phyloP scores from a whole-genome alignment of 257 asterid species.

The Pogostemon cablin region DNA sequence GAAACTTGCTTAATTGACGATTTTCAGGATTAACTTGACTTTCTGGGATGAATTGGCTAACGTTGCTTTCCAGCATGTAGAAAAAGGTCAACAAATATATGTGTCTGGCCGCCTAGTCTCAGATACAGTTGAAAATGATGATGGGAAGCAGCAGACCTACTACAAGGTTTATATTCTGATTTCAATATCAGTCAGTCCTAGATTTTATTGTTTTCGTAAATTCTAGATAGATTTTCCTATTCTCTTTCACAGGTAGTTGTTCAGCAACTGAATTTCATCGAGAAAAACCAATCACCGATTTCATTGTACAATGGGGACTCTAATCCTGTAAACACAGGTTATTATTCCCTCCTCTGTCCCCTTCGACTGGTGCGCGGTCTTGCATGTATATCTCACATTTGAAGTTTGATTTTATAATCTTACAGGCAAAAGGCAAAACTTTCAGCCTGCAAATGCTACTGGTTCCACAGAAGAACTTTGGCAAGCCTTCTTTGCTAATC shows the following conservation, averaged over 20 bases:
- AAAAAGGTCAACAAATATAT: constrained; percentile 84
- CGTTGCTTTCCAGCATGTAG: constrained; percentile 75
- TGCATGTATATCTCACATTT: constrained; percentile 4
- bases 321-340: constrained; percentile 48
- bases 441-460: constrained; percentile 51
- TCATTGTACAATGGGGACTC: constrained; percentile 65
- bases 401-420: not conserved
- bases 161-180: constrained; percentile 61
- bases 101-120: constrained; percentile 81
- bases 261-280: constrained; percentile 81
- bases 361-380: not conserved
- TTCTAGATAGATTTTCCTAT: constrained; percentile 4
- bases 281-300: constrained; percentile 53
- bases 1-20: constrained; percentile 1
- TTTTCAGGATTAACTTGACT: constrained; percentile 75
- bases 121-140: constrained; percentile 81
- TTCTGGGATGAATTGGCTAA: constrained; percentile 90
- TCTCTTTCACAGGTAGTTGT: constrained; percentile 72
- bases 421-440: constrained; percentile 63
- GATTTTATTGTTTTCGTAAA: constrained; percentile 16
- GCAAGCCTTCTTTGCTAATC: constrained; percentile 97
- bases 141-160: constrained; percentile 86
- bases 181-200: constrained; percentile 3
- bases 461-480: constrained; percentile 85
- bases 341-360: not conserved